Base-by-base conservation (phyloP, 768 basidiomycete genomes). In the Fomitopsis serialis region DNA sequence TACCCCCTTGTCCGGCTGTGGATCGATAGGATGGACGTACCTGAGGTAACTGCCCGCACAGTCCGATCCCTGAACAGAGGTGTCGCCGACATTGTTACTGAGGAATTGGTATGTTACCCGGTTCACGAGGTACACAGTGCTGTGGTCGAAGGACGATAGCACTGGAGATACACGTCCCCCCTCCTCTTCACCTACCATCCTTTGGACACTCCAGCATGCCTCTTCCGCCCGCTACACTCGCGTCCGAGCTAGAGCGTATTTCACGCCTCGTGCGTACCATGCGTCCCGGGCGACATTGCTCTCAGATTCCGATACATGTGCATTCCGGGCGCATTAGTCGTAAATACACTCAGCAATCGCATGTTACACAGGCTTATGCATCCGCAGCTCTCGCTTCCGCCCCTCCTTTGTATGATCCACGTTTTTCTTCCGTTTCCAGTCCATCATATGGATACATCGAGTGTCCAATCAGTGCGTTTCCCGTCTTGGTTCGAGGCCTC, bases 1-100 rank as follows among this genome's bases (percentile, higher is more conserved):
- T 13, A n/a, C n/a, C 32, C 19, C 46, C 9, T 48, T 11, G 35
- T n/a, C 17, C n/a, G 45, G 11, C n/a, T 21, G 22, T 45, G 23
- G 13, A 15, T 32, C 21, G 10, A 50, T 42, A 12, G 11, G 13
- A 29, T 48, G 12, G 21, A 47, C 59, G 42, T 35, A 61, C 61
- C 61, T 34, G 55, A 48, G 42, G 43, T 42, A 51, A 56, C 52
- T 25, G 61, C 57, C 15, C 58, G 53, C 22, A 44, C 50, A 48
- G 49, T 46, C 13, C 61, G 51, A 2, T 52, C 56, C 36, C 53
- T 46, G 35, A 62, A 62, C 37, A 59, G 35, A n/a, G 57, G 55
- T 57, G 56, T 61, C 1, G 29, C 42, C 23, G 43, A 45, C 25
- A 24, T 21, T 34, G 15, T 48, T 21, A 17, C 22, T 19, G 32